Conservation (phyloP, 805 yeast species). For the Candida arabinofermentans region DNA sequence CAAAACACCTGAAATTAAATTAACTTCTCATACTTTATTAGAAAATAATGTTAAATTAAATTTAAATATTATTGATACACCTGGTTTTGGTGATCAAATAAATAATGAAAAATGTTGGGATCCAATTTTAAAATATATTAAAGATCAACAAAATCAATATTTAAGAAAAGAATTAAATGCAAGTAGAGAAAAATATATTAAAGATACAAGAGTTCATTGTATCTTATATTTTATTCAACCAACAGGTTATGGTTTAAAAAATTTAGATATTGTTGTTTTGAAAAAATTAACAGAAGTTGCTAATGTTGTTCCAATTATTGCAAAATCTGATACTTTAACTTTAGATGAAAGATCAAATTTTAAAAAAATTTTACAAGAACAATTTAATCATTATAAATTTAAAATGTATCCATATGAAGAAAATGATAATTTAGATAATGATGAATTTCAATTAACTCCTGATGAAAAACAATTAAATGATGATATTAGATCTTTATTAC, state of each 20-base stretch:
- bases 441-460: slow-evolving; percentile 43
- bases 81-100: slow-evolving; percentile 97
- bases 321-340: slow-evolving; percentile 88
- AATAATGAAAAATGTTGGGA: slow-evolving; percentile 97
- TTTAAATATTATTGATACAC: slow-evolving; percentile 90
- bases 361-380: slow-evolving; percentile 72
- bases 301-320: slow-evolving; percentile 93
- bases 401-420: slow-evolving; percentile 80
- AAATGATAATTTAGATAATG: slow-evolving; percentile 23
- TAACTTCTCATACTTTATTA: slow-evolving; percentile 60
- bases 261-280: slow-evolving; percentile 77
- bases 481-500: slow-evolving; percentile 73
- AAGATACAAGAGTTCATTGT: slow-evolving; percentile 91
- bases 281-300: slow-evolving; percentile 84
- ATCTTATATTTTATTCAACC: slow-evolving; percentile 89
- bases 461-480: slow-evolving; percentile 72
- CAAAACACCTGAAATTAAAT: slow-evolving; percentile 81
- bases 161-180: slow-evolving; percentile 93
- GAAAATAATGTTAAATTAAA: slow-evolving; percentile 88
- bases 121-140: slow-evolving; percentile 88
- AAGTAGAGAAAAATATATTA: slow-evolving; percentile 76
- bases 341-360: slow-evolving; percentile 76
- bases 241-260: slow-evolving; percentile 77
- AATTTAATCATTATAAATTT: slow-evolving; percentile 67
- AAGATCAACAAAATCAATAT: slow-evolving; percentile 90